These are phyloP conservation scores for Acidomyces sp. DNA, from an alignment of 495 filamentous ascomycete genomes.

Conservation along the genomic window DNA sequence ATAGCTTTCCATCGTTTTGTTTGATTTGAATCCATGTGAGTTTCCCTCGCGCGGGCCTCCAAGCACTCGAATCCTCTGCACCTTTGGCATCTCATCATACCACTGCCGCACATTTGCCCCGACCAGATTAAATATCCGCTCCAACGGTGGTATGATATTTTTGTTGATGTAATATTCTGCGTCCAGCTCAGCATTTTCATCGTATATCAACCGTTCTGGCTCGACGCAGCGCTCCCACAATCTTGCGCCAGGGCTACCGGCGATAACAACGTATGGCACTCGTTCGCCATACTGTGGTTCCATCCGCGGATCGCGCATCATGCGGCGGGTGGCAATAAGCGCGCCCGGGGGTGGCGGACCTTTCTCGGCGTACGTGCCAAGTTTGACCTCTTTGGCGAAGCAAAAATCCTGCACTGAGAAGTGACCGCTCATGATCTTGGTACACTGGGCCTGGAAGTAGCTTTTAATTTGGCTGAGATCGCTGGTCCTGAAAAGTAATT, in stretches of 20 bases:
- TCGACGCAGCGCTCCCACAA: conserved; percentile 83
- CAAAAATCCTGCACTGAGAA: conserved; percentile 93
- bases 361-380: conserved; percentile 78
- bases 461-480: conserved; percentile 82
- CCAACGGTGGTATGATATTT: conserved; percentile 87
- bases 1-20: conserved; percentile 72
- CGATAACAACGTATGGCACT: conserved; percentile 83
- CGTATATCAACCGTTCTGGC: conserved; percentile 67
- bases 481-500: conserved; percentile 74
- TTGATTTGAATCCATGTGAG: conserved; percentile 21
- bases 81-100: conserved; percentile 95
- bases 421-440: conserved; percentile 79
- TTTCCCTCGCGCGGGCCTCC: conserved; percentile 13
- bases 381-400: conserved; percentile 80
- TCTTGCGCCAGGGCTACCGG: conserved; percentile 72
- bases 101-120: conserved; percentile 82
- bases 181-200: conserved; percentile 71
- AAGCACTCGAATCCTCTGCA: conserved; percentile 48
- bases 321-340: conserved; percentile 67
- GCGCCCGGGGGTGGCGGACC: conserved; percentile 74
- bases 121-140: conserved; percentile 93
- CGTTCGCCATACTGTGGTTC: conserved; percentile 95
- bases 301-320: conserved; percentile 69
- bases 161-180: conserved; percentile 94
- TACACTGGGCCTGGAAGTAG: conserved; percentile 84